Evolutionary conservation across 2,329 filamentous ascomycete species (phyloP).

Genomic region (Chrysoporthe austroafricana): DNA sequence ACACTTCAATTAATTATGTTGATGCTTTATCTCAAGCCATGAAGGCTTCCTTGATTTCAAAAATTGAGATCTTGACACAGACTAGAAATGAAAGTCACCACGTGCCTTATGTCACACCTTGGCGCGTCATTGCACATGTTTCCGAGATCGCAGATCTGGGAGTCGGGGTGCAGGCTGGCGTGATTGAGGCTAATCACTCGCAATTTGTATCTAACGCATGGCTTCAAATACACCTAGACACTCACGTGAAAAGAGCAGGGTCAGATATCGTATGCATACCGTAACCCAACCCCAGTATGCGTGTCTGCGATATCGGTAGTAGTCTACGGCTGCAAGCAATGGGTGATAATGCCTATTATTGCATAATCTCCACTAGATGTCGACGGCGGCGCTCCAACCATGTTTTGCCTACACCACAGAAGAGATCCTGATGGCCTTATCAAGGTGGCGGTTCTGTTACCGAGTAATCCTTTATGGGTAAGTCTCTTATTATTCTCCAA

Average conservation of each 20-base stretch:
- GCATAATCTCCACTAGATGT: slow-evolving; percentile 7
- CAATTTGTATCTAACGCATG: slow-evolving; percentile 8
- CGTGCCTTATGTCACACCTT: not conserved
- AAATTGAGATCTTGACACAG: not conserved
- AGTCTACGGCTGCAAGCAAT: not conserved
- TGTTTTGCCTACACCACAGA: too few relatives aligned
- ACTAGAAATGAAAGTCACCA: not conserved
- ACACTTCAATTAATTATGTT: not conserved
- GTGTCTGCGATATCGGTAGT: not conserved
- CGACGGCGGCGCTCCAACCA: not conserved
- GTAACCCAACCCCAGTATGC: not conserved
- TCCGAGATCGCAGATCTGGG: not conserved
- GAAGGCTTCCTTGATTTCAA: not conserved
- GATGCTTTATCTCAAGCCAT: not conserved
- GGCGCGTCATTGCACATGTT: not conserved
- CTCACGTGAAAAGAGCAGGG: too few relatives aligned
- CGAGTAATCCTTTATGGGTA: not conserved
- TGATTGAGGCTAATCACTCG: slow-evolving; percentile 27
- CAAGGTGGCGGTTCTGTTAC: not conserved
- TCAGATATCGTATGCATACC: not conserved
- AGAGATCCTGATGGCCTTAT: not conserved
- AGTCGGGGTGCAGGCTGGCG: slow-evolving; percentile 1
- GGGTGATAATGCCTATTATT: slow-evolving; percentile 3
- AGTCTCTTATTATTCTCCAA: not conserved
- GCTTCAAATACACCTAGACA: not conserved